Base-by-base conservation (phyloP, 805 yeast genomes). In the Kodamaea fukazawae region DNA sequence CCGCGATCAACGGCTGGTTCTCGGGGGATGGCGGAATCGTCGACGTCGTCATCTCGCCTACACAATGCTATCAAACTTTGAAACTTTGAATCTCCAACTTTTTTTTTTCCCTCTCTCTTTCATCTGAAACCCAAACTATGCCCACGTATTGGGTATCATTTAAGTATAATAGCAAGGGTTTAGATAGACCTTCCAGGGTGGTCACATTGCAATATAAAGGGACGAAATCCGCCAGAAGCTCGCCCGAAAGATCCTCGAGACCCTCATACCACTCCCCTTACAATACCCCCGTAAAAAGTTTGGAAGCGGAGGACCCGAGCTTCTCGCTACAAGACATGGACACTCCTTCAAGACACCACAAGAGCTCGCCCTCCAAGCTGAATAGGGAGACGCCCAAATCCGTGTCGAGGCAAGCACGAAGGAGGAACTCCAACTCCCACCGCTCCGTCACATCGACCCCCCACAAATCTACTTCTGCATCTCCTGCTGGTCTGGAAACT, bases 1-100 rank as follows among this genome's bases (percentile, higher is more conserved):
- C 48, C 16, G 57, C 48, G 10, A 42, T 45, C 39, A 57, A 45
- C 6, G 61, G 55, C 41, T 54, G 56, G 42, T 57, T 51, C 29
- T 51, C 58, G 9, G 45, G 20, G 5, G 34, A 41, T 9, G 40
- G 43, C 9, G 46, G 37, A 16, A 57, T 42, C 14, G 50, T 50
- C 10, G 59, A 50, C 9, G 60, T 57, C 4, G 60, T 55, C 60
- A 55, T 57, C 12, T 12, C 13, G 8, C 5, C 30, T 5, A 10
- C 15, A 20, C 7, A 8, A 20, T 20, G 7, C 23, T 20, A 6
- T n/a, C 11, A 7, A 7, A 35, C 38, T 28, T 14, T 15, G 32
- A 12, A 12, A 27, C 12, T 11, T 27, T 27, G 12, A 27, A n/a
- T 27, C 14, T 27, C 7, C 12, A 27, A 12, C 7, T 32, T 32